These are phyloP conservation scores for Parmales sp. DNA, from an alignment of 108 stramenopile species.

Conservation along the genomic window DNA sequence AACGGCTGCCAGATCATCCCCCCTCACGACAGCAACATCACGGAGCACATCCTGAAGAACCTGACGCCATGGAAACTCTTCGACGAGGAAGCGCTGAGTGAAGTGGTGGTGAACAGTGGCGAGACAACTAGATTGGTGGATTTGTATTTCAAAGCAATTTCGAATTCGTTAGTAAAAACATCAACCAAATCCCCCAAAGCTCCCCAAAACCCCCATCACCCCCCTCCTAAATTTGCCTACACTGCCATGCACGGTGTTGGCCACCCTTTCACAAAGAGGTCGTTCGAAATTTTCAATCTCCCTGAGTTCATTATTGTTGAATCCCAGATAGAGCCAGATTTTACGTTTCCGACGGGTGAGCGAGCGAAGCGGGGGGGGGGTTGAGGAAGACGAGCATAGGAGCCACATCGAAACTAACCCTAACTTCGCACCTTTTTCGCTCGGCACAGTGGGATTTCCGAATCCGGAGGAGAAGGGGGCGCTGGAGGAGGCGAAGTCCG, in stretches of 20 bases:
- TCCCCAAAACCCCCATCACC: not conserved
- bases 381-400: no score
- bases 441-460: constrained; percentile 86
- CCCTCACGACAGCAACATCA: constrained; percentile 78
- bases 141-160: not conserved
- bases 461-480: constrained; percentile 97
- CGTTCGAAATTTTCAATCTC: constrained; percentile 62
- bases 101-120: no score
- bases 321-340: constrained; percentile 74
- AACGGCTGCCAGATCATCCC: constrained; percentile 90
- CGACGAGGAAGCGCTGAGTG: no score
- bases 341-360: constrained; percentile 82
- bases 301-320: constrained; percentile 62
- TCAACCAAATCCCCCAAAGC: not conserved
- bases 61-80: constrained; percentile 61
- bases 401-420: no score
- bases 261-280: constrained; percentile 43
- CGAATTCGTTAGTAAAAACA: not conserved
- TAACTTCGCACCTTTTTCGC: no score
- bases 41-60: constrained; percentile 63
- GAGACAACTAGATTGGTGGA: no score
- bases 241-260: constrained; percentile 97
- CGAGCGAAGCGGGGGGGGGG: no score
- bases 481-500: constrained; percentile 65
- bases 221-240: constrained; percentile 58